phyloP scores from a whole-genome alignment of 345 rosid species.

The Mallotus nudiflorus region DNA sequence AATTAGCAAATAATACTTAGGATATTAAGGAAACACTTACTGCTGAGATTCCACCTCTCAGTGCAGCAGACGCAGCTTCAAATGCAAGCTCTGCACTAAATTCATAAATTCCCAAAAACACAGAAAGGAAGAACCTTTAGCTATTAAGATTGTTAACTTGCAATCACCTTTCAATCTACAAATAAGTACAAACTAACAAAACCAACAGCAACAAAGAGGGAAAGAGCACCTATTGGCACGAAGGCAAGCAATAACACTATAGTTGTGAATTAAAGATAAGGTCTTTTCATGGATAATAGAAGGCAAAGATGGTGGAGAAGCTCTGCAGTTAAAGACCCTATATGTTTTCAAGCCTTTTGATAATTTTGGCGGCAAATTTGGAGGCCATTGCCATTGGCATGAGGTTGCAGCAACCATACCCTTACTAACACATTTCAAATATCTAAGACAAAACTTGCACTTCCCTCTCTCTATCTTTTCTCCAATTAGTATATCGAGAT shows the following conservation, averaged over 20 bases:
- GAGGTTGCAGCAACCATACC: constrained; percentile 3
- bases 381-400: not conserved
- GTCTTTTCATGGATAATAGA: constrained; percentile 19
- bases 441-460: no score
- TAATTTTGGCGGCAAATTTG: not conserved
- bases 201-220: not conserved
- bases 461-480: no score
- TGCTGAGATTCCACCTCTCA: constrained; percentile 53
- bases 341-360: not conserved
- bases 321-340: constrained; percentile 6
- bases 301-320: constrained; percentile 17
- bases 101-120: not conserved
- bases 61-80: constrained; percentile 57
- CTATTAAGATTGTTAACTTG: not conserved
- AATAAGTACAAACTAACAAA: not conserved
- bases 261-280: constrained; percentile 35
- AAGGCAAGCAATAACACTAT: constrained; percentile 63
- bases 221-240: constrained; percentile 34
- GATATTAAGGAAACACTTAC: constrained; percentile 32
- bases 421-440: no score
- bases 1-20: no score
- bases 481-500: no score
- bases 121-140: not conserved
- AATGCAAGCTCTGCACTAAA: constrained; percentile 51
- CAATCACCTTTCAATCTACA: not conserved